Evolutionary conservation across 768 basidiomycete genomes (phyloP).

Genomic region (Xerocomellus chrysenteron): DNA sequence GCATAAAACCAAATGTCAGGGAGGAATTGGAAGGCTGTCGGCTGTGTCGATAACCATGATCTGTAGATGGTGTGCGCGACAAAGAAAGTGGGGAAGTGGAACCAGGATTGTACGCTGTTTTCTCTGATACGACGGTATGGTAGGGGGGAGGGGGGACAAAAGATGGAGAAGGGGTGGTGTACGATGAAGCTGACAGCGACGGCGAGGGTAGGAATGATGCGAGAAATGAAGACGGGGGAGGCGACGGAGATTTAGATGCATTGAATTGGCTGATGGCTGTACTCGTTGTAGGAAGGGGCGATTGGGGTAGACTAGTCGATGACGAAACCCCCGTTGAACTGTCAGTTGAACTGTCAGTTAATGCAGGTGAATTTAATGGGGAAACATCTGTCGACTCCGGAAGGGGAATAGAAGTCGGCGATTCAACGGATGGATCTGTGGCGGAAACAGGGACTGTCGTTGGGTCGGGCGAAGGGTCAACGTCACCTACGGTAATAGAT

Average conservation of each 20-base stretch:
- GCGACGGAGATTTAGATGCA: not conserved
- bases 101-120: slow-evolving; percentile 1
- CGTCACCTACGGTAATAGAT: slow-evolving; percentile 1
- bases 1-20: not conserved
- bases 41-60: not conserved
- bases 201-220: slow-evolving; percentile 22
- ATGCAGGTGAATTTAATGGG: slow-evolving; percentile 6
- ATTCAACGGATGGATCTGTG: not conserved
- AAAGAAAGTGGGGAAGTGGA: not conserved
- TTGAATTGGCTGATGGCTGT: slow-evolving; percentile 2
- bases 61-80: slow-evolving; percentile 2
- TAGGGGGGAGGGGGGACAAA: slow-evolving; percentile 54
- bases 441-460: not conserved
- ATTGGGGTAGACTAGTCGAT: not conserved
- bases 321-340: not conserved
- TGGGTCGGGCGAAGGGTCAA: not conserved
- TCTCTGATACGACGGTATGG: slow-evolving; percentile 42
- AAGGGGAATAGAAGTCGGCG: slow-evolving; percentile 15
- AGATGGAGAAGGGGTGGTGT: slow-evolving; percentile 17
- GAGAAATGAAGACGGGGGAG: not conserved
- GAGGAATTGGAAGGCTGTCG: slow-evolving; percentile 12
- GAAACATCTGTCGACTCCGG: slow-evolving; percentile 17
- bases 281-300: not conserved
- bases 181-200: slow-evolving; percentile 4
- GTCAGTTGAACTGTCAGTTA: not conserved